A percentile compares a stretch with the other conserved stretches of the same genome.
Evolutionary conservation across 2,329 filamentous ascomycete genomes (phyloP).

Genomic region (Cladosporium sp.): DNA sequence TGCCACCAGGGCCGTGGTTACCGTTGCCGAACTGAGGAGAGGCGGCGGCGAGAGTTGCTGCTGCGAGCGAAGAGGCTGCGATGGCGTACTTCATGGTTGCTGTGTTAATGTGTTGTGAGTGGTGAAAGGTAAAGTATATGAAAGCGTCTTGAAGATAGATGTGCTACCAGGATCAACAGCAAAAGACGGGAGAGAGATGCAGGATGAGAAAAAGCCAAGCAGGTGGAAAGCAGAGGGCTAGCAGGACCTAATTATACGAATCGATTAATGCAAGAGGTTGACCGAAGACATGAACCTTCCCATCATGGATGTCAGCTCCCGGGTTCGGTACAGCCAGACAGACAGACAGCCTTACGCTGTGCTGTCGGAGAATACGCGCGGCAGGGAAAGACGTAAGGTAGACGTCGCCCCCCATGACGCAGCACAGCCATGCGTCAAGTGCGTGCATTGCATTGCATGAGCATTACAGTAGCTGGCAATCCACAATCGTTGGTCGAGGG

Average conservation of each 20-base stretch:
- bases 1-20: conserved; percentile 11
- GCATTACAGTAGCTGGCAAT: not conserved
- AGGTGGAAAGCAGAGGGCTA: not conserved
- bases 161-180: conserved; percentile 19
- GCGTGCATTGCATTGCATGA: conserved; percentile 1
- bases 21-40: conserved; percentile 18
- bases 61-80: conserved; percentile 15
- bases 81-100: conserved; percentile 20
- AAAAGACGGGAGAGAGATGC: not conserved
- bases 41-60: conserved; percentile 20
- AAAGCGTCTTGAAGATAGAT: conserved; percentile 1
- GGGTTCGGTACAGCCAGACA: not conserved
- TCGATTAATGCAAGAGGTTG: conserved; percentile 14
- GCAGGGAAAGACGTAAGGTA: conserved; percentile 15
- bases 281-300: not conserved
- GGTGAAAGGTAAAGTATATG: not conserved
- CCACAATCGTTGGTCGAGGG: not conserved
- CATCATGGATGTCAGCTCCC: not conserved
- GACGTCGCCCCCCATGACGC: not conserved
- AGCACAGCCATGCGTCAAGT: not conserved
- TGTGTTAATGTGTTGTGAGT: not conserved
- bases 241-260: conserved; percentile 11
- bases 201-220: conserved; percentile 8
- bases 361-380: conserved; percentile 21
- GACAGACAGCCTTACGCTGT: conserved; percentile 7